Evolutionary conservation across 495 filamentous ascomycete species (phyloP).

Genomic region (Penicillium flavigenum): DNA sequence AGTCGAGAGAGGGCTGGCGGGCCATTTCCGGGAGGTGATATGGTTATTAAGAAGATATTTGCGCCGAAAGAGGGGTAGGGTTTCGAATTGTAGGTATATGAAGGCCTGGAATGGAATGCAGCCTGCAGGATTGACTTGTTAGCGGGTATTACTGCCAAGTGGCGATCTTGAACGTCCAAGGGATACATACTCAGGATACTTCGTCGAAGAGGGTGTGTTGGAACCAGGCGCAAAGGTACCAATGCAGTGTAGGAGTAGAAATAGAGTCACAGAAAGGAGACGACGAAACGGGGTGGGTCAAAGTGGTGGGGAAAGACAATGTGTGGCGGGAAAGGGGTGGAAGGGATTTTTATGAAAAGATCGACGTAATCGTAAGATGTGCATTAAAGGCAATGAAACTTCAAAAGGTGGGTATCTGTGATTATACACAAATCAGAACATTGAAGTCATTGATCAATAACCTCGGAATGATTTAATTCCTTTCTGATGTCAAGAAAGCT

Average conservation of each 20-base stretch:
- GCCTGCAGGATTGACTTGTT: conserved; percentile 1
- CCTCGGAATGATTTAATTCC: background rate
- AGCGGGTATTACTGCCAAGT: background rate
- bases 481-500: conserved; percentile 1
- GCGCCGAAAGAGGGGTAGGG: background rate
- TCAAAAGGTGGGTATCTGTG: background rate
- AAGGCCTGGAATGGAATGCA: background rate
- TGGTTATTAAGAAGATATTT: background rate
- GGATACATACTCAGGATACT: background rate
- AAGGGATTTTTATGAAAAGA: conserved; percentile 1
- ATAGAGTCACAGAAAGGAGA: conserved; percentile 9
- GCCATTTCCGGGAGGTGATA: conserved; percentile 32
- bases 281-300: conserved; percentile 28
- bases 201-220: too few relatives aligned
- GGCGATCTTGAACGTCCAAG: conserved; percentile 2
- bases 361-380: conserved; percentile 6
- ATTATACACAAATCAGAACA: background rate
- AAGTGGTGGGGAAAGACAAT: conserved; percentile 11
- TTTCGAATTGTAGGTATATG: background rate
- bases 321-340: conserved; percentile 7
- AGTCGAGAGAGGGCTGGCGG: conserved; percentile 69
- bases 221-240: conserved; percentile 3
- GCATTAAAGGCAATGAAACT: conserved; percentile 3
- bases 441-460: background rate
- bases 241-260: conserved; percentile 19